phyloP scores from a whole-genome alignment of 2,329 filamentous ascomycete species.

The Thelonectria rubi region DNA sequence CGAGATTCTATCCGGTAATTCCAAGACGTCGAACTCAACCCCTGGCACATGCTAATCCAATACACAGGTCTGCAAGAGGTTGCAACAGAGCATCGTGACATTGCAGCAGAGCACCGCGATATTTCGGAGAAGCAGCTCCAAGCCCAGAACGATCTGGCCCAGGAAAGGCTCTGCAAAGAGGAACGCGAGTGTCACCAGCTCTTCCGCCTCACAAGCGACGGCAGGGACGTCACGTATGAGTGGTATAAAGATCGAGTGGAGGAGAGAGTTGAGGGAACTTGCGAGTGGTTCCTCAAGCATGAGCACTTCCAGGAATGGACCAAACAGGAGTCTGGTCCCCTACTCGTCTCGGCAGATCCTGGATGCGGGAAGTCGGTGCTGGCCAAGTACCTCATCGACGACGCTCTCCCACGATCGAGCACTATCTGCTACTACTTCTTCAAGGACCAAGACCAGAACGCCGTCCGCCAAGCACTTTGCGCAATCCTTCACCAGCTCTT shows the following conservation, averaged over 20 bases:
- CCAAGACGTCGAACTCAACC: background rate
- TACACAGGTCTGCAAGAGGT: too few species aligned
- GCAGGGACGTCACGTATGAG: background rate
- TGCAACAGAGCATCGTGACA: background rate
- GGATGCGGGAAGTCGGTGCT: slow-evolving; percentile 53
- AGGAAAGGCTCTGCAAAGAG: background rate
- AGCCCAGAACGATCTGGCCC: background rate
- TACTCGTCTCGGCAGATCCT: slow-evolving; percentile 51
- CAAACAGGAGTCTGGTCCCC: slow-evolving; percentile 36
- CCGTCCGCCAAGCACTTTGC: slow-evolving; percentile 47
- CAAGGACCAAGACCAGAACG: slow-evolving; percentile 51
- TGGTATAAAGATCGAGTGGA: slow-evolving; percentile 2
- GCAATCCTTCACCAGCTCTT: slow-evolving; percentile 54
- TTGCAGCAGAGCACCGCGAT: background rate
- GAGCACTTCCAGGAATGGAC: slow-evolving; percentile 44
- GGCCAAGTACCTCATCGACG: slow-evolving; percentile 46
- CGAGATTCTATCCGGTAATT: background rate
- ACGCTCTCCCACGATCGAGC: slow-evolving; percentile 31
- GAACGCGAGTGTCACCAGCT: background rate
- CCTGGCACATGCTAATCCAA: background rate
- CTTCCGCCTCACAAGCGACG: background rate
- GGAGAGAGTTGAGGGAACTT: slow-evolving; percentile 21
- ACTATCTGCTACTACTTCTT: slow-evolving; percentile 56
- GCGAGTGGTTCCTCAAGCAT: slow-evolving; percentile 36
- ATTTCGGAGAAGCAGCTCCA: too few species aligned